Conservation (phyloP, 495 filamentous ascomycete species). For the Hypoxylon fragiforme region DNA sequence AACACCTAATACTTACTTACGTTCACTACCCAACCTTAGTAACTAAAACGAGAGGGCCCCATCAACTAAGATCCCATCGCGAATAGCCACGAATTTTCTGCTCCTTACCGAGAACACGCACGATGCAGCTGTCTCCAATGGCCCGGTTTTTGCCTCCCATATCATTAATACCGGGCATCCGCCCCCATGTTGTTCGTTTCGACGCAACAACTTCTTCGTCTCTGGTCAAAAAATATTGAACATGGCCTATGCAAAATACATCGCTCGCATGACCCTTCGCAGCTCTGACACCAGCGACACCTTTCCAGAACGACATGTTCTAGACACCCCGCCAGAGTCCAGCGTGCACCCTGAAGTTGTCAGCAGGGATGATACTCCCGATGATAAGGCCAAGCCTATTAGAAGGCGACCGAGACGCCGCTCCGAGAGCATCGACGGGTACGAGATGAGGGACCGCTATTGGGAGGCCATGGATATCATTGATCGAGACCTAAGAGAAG, state of each 20-base stretch:
- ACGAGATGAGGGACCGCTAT: conserved; percentile 31
- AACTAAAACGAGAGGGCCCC: conserved; percentile 10
- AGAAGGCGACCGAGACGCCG: conserved; percentile 17
- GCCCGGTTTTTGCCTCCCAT: conserved; percentile 11
- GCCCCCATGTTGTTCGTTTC: no score
- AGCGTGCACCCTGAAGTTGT: conserved; percentile 1
- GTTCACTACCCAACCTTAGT: neutral
- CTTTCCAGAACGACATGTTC: conserved; percentile 23
- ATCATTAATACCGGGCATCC: conserved; percentile 7
- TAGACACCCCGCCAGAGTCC: neutral
- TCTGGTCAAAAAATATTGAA: no score
- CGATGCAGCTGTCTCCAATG: conserved; percentile 7
- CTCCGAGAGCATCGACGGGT: conserved; percentile 27
- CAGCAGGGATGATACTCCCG: neutral
- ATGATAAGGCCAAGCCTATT: neutral
- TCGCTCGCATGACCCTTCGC: conserved; percentile 21
- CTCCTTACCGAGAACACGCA: conserved; percentile 9
- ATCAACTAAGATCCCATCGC: conserved; percentile 19
- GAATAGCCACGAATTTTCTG: conserved; percentile 19
- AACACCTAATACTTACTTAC: neutral
- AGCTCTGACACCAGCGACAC: conserved; percentile 10
- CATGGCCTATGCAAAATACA: conserved; percentile 12
- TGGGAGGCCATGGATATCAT: conserved; percentile 31
- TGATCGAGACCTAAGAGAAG: conserved; percentile 15
- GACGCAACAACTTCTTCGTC: no score